Conservation (phyloP, 1,139 yeast species). For the Geotrichum europaeum region DNA sequence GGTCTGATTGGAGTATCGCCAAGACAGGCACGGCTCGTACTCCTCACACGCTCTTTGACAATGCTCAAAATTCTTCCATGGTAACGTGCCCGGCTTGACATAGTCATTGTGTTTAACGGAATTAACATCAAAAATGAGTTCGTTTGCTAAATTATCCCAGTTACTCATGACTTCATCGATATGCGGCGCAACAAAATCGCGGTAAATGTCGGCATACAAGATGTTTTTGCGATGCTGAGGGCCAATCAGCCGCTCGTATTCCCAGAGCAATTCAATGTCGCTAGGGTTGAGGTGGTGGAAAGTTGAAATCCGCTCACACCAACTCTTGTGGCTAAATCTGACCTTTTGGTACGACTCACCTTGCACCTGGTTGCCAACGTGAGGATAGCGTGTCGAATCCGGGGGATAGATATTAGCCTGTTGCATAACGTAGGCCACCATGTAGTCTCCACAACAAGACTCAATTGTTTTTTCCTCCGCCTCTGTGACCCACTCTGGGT, state of each 20-base stretch:
- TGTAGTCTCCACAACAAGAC: constrained; percentile 36
- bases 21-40: constrained; percentile 19
- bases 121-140: constrained; percentile 4
- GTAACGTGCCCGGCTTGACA: constrained; percentile 4
- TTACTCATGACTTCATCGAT: constrained; percentile 19
- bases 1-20: constrained; percentile 19
- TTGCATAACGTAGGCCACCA: constrained; percentile 30
- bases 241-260: constrained; percentile 24
- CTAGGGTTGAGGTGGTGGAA: constrained; percentile 25
- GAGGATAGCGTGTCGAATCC: constrained; percentile 9
- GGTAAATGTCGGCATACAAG: constrained; percentile 23
- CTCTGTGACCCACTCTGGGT: constrained; percentile 25
- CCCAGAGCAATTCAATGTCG: constrained; percentile 26
- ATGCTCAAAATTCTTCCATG: constrained; percentile 8
- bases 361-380: constrained; percentile 18
- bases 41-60: constrained; percentile 20
- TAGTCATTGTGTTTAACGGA: constrained; percentile 4
- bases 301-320: constrained; percentile 28
- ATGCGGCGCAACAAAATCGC: constrained; percentile 25
- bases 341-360: constrained; percentile 21
- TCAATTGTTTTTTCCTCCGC: constrained; percentile 27
- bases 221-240: constrained; percentile 19
- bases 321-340: constrained; percentile 13
- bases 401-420: constrained; percentile 17
- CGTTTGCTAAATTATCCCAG: constrained; percentile 22